Conservation (phyloP, 768 basidiomycete species). For the Pleurotus cornucopiae region DNA sequence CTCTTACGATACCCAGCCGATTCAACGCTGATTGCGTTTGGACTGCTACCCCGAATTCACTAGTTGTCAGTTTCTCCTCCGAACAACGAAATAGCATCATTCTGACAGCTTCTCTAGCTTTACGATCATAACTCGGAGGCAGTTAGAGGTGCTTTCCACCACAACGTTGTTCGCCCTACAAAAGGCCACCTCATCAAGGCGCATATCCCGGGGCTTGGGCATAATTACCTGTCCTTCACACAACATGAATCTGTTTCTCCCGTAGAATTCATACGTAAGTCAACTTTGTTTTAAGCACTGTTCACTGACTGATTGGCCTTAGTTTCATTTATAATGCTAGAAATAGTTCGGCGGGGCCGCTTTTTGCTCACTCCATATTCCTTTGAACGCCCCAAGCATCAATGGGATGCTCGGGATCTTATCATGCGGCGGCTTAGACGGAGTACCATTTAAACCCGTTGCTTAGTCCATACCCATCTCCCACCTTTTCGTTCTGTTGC, state of each 20-base stretch:
- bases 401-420: slow-evolving; percentile 34
- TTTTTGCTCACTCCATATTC: slow-evolving; percentile 46
- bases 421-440: slow-evolving; percentile 25
- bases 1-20: slow-evolving; percentile 57
- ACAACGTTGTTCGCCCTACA: slow-evolving; percentile 35
- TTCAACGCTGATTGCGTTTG: slow-evolving; percentile 60
- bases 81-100: background rate
- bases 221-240: slow-evolving; percentile 55
- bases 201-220: slow-evolving; percentile 49
- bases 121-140: slow-evolving; percentile 48
- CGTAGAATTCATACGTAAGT: slow-evolving; percentile 51
- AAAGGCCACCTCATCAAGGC: slow-evolving; percentile 41
- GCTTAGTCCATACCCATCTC: background rate
- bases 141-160: slow-evolving; percentile 46
- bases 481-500: background rate
- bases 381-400: slow-evolving; percentile 42
- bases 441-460: background rate
- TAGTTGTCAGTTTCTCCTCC: slow-evolving; percentile 34
- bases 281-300: background rate
- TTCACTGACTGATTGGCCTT: slow-evolving; percentile 11
- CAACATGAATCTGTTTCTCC: slow-evolving; percentile 43
- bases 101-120: slow-evolving; percentile 27
- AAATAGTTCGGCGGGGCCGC: slow-evolving; percentile 56
- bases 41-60: slow-evolving; percentile 50
- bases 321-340: slow-evolving; percentile 66